Evolutionary conservation across 345 rosid genomes (phyloP).

Genomic region (Cardamine resedifolia): DNA sequence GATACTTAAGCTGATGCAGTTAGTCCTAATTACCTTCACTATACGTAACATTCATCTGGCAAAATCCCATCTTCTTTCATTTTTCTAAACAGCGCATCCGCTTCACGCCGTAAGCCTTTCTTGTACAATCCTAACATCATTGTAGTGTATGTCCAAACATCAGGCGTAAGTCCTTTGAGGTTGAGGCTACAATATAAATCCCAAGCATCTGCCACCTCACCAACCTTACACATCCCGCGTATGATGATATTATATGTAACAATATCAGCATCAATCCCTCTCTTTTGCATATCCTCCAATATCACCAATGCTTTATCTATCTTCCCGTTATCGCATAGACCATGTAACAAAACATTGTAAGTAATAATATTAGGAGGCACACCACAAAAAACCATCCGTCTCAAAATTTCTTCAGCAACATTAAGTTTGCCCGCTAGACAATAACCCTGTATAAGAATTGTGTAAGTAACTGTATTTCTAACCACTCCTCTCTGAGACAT

Average conservation of each 20-base stretch:
- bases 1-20: not conserved
- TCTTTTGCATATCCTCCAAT: conserved; percentile 34
- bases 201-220: conserved; percentile 38
- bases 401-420: conserved; percentile 34
- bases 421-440: conserved; percentile 33
- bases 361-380: conserved; percentile 36
- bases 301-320: conserved; percentile 38
- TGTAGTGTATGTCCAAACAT: conserved; percentile 30
- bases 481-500: conserved; percentile 35
- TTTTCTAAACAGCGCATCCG: conserved; percentile 35
- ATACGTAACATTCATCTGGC: conserved; percentile 21
- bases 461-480: conserved; percentile 31
- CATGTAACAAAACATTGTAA: conserved; percentile 39
- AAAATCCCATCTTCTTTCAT: conserved; percentile 36
- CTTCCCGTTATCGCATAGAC: conserved; percentile 36
- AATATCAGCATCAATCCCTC: conserved; percentile 25
- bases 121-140: conserved; percentile 41
- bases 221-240: conserved; percentile 39
- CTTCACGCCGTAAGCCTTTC: conserved; percentile 38
- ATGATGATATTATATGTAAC: conserved; percentile 40
- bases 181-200: conserved; percentile 28
- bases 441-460: conserved; percentile 37
- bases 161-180: conserved; percentile 28
- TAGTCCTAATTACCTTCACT: conserved; percentile 10
- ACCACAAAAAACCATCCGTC: conserved; percentile 35